These are phyloP conservation scores for Microdochium trichocladiopsis DNA, from an alignment of 2,329 filamentous ascomycete genomes.

Conservation along the genomic window DNA sequence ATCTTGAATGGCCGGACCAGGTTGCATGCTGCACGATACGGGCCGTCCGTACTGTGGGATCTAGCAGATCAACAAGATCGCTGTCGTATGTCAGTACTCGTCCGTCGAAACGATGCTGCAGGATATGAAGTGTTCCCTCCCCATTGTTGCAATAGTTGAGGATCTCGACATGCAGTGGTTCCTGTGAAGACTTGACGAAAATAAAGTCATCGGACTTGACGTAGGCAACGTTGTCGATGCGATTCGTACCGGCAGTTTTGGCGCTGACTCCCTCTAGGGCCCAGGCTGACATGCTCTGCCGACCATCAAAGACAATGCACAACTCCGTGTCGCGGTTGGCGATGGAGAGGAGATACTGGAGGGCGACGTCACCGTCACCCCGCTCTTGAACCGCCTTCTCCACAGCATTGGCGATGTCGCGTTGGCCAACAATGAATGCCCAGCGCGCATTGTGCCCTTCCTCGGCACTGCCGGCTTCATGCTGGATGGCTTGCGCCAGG, in stretches of 20 bases:
- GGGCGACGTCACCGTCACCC: slow-evolving; percentile 59
- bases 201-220: slow-evolving; percentile 52
- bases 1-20: slow-evolving; percentile 78
- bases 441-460: slow-evolving; percentile 42
- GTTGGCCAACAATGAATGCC: slow-evolving; percentile 76
- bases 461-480: slow-evolving; percentile 12
- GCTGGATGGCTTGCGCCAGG: slow-evolving; percentile 61
- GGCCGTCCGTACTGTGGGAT: slow-evolving; percentile 54
- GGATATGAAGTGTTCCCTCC: slow-evolving; percentile 60
- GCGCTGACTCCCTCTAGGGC: slow-evolving; percentile 80
- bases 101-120: slow-evolving; percentile 82
- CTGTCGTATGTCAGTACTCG: slow-evolving; percentile 76
- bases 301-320: slow-evolving; percentile 76
- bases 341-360: slow-evolving; percentile 80
- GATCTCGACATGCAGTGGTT: slow-evolving; percentile 53
- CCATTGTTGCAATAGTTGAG: slow-evolving; percentile 63
- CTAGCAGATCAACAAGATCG: slow-evolving; percentile 72
- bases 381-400: slow-evolving; percentile 63
- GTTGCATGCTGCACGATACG: slow-evolving; percentile 57
- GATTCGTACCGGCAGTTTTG: slow-evolving; percentile 55
- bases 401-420: slow-evolving; percentile 71
- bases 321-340: slow-evolving; percentile 83
- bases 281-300: slow-evolving; percentile 85
- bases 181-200: slow-evolving; percentile 25
- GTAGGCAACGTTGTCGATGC: slow-evolving; percentile 82